phyloP scores from a whole-genome alignment of 495 filamentous ascomycete species.

The Daldinia decipiens region DNA sequence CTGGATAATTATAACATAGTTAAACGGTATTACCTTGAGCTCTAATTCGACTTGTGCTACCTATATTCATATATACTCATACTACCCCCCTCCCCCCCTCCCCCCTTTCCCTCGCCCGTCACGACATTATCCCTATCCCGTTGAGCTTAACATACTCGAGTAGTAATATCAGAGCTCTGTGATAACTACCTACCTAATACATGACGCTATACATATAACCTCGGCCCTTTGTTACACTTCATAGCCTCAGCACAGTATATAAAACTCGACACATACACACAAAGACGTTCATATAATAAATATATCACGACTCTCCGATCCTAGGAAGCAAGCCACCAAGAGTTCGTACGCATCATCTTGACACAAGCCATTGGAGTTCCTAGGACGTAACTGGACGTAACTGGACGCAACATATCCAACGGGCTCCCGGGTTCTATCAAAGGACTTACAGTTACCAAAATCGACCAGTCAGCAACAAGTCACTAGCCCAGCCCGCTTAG shows the following conservation, averaged over 20 bases:
- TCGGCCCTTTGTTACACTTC: slow-evolving; percentile 12
- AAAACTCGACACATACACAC: neutral
- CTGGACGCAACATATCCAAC: slow-evolving; percentile 24
- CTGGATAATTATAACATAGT: slow-evolving; percentile 37
- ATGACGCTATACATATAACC: slow-evolving; percentile 7
- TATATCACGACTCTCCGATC: neutral
- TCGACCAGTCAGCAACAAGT: slow-evolving; percentile 42
- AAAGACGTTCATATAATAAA: slow-evolving; percentile 1
- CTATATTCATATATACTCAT: slow-evolving; percentile 12
- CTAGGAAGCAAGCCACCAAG: slow-evolving; percentile 14
- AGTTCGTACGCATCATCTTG: slow-evolving; percentile 37
- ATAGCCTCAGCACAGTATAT: slow-evolving; percentile 4
- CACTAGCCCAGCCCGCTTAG: slow-evolving; percentile 19
- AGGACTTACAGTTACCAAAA: slow-evolving; percentile 42
- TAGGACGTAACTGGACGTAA: neutral
- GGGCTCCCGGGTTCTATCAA: slow-evolving; percentile 35
- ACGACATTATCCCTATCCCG: slow-evolving; percentile 28
- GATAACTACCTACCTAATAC: neutral
- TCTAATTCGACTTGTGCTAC: slow-evolving; percentile 21
- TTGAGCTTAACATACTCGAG: slow-evolving; percentile 14
- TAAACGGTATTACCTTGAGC: slow-evolving; percentile 6
- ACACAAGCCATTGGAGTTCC: slow-evolving; percentile 28
- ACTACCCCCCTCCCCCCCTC: no score
- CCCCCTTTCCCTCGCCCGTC: neutral
- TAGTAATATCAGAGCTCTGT: slow-evolving; percentile 25